Evolutionary conservation across 805 yeast genomes (phyloP).

Genomic region (Candida ponderosae): DNA sequence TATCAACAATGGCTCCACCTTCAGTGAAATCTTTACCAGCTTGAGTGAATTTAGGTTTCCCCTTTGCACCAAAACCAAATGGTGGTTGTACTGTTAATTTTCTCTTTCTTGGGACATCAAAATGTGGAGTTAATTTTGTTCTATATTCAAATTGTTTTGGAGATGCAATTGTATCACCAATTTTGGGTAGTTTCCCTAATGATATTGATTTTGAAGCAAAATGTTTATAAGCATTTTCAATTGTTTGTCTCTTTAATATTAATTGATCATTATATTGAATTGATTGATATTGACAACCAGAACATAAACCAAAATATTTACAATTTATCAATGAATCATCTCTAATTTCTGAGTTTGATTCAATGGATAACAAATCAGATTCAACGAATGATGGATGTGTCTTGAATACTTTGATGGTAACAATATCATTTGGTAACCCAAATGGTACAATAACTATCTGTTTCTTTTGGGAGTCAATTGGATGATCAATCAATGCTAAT

Average conservation of each 20-base stretch:
- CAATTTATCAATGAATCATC: slow-evolving; percentile 62
- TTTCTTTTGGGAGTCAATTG: slow-evolving; percentile 31
- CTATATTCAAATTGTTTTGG: slow-evolving; percentile 75
- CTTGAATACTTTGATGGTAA: slow-evolving; percentile 62
- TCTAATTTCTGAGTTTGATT: slow-evolving; percentile 30
- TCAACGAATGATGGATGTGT: slow-evolving; percentile 71
- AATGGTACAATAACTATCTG: slow-evolving; percentile 81
- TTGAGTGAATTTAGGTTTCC: slow-evolving; percentile 63
- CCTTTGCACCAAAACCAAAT: slow-evolving; percentile 85
- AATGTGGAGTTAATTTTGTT: slow-evolving; percentile 95
- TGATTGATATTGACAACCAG: slow-evolving; percentile 92
- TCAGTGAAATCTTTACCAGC: slow-evolving; percentile 7
- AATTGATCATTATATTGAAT: slow-evolving; percentile 69
- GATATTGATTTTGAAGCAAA: slow-evolving; percentile 53
- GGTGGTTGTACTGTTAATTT: slow-evolving; percentile 46
- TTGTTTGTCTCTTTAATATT: slow-evolving; percentile 61
- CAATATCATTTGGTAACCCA: slow-evolving; percentile 80
- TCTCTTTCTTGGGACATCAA: slow-evolving; percentile 60
- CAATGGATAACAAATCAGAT: slow-evolving; percentile 57
- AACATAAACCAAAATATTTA: slow-evolving; percentile 83
- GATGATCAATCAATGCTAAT: slow-evolving; percentile 59
- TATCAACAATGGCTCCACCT: slow-evolving; percentile 77
- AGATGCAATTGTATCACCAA: slow-evolving; percentile 61
- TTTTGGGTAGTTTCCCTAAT: slow-evolving; percentile 42
- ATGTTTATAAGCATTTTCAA: slow-evolving; percentile 71